A percentile compares a stretch with the other conserved stretches of the same genome.
Conservation (phyloP, 805 yeast species). For the Pichia eremophila region DNA sequence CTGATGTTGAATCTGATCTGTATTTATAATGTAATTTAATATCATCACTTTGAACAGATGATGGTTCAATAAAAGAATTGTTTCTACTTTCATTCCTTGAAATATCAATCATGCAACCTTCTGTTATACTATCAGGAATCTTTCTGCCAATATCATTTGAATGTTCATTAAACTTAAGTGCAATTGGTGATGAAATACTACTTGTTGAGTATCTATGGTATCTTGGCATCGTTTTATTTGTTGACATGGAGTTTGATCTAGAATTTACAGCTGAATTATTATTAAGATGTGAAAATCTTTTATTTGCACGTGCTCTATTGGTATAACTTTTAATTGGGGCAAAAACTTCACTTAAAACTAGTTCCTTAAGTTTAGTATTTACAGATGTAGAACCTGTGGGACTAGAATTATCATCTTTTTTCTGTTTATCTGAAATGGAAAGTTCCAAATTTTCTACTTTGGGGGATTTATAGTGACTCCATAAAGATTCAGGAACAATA, state of each 20-base stretch:
- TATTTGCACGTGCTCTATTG: slow-evolving; percentile 8
- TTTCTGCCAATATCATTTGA: background rate
- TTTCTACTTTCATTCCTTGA: background rate
- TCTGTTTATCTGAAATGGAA: background rate
- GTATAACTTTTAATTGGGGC: slow-evolving; percentile 36
- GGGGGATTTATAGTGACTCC: slow-evolving; percentile 40
- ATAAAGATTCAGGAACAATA: slow-evolving; percentile 74
- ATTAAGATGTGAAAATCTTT: slow-evolving; percentile 1
- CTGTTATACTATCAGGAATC: background rate
- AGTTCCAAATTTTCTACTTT: background rate
- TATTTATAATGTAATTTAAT: slow-evolving; percentile 6
- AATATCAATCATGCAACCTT: background rate
- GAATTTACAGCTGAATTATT: background rate
- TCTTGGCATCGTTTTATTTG: slow-evolving; percentile 6
- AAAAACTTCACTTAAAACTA: slow-evolving; percentile 66
- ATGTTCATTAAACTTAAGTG: background rate
- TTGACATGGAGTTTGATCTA: slow-evolving; percentile 3
- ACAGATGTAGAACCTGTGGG: slow-evolving; percentile 53
- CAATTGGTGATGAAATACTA: slow-evolving; percentile 12
- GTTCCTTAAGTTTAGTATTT: slow-evolving; percentile 61
- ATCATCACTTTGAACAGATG: slow-evolving; percentile 16
- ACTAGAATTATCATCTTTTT: background rate
- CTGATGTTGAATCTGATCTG: background rate
- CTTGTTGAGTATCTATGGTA: slow-evolving; percentile 23
- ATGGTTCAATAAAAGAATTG: slow-evolving; percentile 6